Evolutionary conservation across 2,329 filamentous ascomycete species (phyloP), one percentile per base, ranked within the genome.

Genomic region (Xylaria sp.): DNA sequence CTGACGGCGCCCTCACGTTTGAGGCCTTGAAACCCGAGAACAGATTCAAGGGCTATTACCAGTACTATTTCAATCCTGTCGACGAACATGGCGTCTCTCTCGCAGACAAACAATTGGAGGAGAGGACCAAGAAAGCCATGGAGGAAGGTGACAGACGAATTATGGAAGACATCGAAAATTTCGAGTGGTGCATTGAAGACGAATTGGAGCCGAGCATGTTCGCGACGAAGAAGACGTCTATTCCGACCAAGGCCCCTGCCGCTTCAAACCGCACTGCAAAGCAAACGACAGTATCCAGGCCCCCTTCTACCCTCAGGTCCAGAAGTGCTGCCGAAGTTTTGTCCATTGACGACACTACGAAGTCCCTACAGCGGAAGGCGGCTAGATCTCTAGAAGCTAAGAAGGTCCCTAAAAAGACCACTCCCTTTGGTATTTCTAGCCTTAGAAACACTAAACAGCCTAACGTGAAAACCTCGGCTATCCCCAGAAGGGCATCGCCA

Each of bases 51-150:
- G 88, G 77, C 51, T 90, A 79, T 73, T 86, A 84, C 62, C 74
- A 79, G 46, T 77, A 80, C 54, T 87, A 84, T 65, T 79, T 78
- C 71, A 83, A 83, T 67, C 82, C 77, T n/a, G 78, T 87, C 55
- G 89, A 85, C 61, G 85, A 88, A 48, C 81, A 89, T 57, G 88
- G 89, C 21, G 77, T 87, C 57, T 82, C 86, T 11, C 78, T 78
- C 2, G 75, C 79, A 17, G 86, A 90, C 42, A 83, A 81, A 55
- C 79, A 88, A 61, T 76, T 86, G 53, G 77, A 85, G 60, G 75
- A 81, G 54, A 77, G 74, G 47, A 79, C 77, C 69, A 76, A 74
- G 61, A 78, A 69, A 44, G 79, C 75, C 20, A 70, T 83, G 54
- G 73, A 82, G 60, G 79, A 84, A 53, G 79, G 86, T 2, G 86